A percentile compares a stretch with the other conserved stretches of the same genome.
Evolutionary conservation across 2,329 filamentous ascomycete genomes (phyloP).

Genomic region (Incumbomyces delicatus): DNA sequence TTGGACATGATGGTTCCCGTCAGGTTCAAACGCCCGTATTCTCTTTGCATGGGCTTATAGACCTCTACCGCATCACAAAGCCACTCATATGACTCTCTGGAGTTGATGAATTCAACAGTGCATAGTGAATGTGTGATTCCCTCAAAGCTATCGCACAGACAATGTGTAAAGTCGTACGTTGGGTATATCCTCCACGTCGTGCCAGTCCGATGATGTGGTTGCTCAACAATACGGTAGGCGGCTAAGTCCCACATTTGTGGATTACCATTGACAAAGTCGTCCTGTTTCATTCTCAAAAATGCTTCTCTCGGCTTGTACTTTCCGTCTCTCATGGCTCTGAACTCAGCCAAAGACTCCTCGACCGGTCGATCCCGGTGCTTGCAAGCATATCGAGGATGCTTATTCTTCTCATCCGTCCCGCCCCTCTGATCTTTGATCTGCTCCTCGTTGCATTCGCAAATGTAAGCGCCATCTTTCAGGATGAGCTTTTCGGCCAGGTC

Average conservation of each 20-base stretch:
- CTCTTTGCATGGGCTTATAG: slow-evolving; percentile 89
- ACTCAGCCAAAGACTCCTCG: slow-evolving; percentile 70
- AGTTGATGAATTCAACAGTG: slow-evolving; percentile 83
- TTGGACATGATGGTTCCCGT: slow-evolving; percentile 81
- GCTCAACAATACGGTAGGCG: slow-evolving; percentile 73
- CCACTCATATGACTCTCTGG: slow-evolving; percentile 83
- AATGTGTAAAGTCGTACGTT: slow-evolving; percentile 88
- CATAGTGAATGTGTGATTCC: slow-evolving; percentile 85
- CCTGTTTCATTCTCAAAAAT: slow-evolving; percentile 87
- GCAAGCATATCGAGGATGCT: slow-evolving; percentile 66
- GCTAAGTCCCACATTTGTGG: slow-evolving; percentile 95
- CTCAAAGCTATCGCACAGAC: slow-evolving; percentile 85
- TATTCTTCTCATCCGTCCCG: slow-evolving; percentile 54
- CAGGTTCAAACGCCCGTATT: slow-evolving; percentile 67
- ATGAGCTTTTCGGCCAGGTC: slow-evolving; percentile 82
- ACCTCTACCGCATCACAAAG: slow-evolving; percentile 71
- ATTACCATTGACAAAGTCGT: slow-evolving; percentile 68
- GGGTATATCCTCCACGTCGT: slow-evolving; percentile 87
- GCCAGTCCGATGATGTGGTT: slow-evolving; percentile 67
- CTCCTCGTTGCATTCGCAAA: slow-evolving; percentile 69
- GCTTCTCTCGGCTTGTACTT: slow-evolving; percentile 79
- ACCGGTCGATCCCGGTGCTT: slow-evolving; percentile 64
- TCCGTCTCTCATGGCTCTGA: slow-evolving; percentile 82
- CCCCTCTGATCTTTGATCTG: slow-evolving; percentile 84
- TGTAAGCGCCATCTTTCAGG: slow-evolving; percentile 57